Evolutionary conservation across 2,329 filamentous ascomycete species (phyloP).

Genomic region (Metarhizium guizhouense): DNA sequence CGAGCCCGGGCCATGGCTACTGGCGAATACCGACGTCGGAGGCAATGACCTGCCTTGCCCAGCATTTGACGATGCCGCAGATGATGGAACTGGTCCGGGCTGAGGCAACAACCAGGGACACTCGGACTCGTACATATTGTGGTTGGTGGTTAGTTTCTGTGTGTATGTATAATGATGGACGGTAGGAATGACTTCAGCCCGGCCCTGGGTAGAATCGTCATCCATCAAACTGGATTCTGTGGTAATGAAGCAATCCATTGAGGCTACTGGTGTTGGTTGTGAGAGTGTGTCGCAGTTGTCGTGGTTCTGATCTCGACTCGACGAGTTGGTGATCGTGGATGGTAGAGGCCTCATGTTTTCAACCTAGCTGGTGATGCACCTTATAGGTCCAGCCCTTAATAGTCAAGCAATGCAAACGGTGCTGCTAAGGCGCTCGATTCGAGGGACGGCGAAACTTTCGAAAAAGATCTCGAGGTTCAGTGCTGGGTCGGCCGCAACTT

Average conservation of each 20-base stretch:
- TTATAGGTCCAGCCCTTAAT: background rate
- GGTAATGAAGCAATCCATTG: slow-evolving; percentile 26
- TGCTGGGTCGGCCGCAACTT: background rate
- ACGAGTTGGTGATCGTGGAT: background rate
- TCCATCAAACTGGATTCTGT: slow-evolving; percentile 23
- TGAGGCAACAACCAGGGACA: background rate
- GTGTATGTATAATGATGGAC: slow-evolving; percentile 10
- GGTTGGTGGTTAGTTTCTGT: slow-evolving; percentile 13
- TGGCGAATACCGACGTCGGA: slow-evolving; percentile 18
- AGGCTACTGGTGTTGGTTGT: slow-evolving; percentile 10
- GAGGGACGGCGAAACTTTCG: background rate
- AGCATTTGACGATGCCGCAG: slow-evolving; percentile 5
- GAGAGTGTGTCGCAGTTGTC: background rate
- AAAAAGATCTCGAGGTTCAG: background rate
- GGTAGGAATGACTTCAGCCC: background rate
- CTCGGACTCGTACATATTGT: background rate
- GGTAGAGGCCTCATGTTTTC: slow-evolving; percentile 2
- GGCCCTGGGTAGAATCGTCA: slow-evolving; percentile 8
- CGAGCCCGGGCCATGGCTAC: slow-evolving; percentile 19
- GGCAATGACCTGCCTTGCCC: slow-evolving; percentile 15
- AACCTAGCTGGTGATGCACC: background rate
- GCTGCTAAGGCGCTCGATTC: background rate
- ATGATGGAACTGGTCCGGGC: slow-evolving; percentile 2
- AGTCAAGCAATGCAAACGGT: background rate
- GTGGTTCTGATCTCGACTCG: background rate